Evolutionary conservation across 148 eudicot genomes (phyloP).

Genomic region (Silene latifolia): DNA sequence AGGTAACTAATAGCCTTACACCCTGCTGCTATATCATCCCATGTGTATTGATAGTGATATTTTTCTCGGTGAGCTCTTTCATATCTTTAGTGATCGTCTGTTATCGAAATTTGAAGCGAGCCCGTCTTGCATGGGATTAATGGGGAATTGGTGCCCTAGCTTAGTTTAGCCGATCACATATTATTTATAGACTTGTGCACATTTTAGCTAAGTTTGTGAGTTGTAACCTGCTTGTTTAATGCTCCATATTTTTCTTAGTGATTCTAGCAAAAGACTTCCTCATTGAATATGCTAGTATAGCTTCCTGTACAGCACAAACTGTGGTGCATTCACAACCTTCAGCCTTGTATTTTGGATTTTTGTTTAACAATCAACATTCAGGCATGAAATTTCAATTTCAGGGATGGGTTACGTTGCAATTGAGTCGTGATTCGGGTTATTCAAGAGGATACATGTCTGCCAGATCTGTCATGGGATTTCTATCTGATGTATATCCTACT

Average conservation of each 20-base stretch:
- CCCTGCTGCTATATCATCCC: background rate
- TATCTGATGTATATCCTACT: constrained; percentile 70
- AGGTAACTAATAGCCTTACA: constrained; percentile 43
- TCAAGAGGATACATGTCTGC: constrained; percentile 81
- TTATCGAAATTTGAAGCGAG: background rate
- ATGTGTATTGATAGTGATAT: too few relatives aligned
- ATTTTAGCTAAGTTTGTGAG: too few relatives aligned
- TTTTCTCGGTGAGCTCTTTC: too few relatives aligned
- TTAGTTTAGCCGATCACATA: background rate
- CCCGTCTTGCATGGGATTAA: too few relatives aligned
- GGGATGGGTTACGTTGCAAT: constrained; percentile 91
- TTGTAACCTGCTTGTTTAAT: too few relatives aligned
- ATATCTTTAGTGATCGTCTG: background rate
- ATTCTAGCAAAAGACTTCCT: background rate
- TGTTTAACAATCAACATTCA: background rate
- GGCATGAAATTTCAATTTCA: constrained; percentile 30
- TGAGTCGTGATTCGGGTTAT: constrained; percentile 56
- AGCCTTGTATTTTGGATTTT: background rate
- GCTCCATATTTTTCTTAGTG: constrained; percentile 4
- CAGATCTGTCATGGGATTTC: constrained; percentile 87
- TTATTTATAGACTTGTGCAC: background rate
- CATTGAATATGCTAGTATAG: background rate
- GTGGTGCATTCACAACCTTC: background rate
- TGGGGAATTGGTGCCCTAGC: too few relatives aligned
- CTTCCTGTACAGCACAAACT: background rate